Percentiles rank a stretch among this genome's conserved stretches.
Evolutionary conservation across 2,329 filamentous ascomycete genomes (phyloP).

Genomic region (Phialocephala subalpina): DNA sequence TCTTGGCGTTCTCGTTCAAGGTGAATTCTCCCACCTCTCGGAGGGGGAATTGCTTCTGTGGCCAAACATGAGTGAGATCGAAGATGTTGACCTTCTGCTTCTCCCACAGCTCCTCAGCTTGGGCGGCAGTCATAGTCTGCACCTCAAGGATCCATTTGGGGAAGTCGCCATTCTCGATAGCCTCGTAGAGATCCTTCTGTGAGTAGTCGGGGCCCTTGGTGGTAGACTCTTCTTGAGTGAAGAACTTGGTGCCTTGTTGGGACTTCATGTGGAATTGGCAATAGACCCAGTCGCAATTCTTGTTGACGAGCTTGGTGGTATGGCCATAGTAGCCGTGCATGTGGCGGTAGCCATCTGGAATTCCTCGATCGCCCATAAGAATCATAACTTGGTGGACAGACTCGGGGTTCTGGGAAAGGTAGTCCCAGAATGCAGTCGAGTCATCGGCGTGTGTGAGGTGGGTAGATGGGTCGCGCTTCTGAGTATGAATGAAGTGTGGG

Average conservation of each 20-base stretch:
- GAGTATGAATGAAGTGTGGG: conserved; percentile 76
- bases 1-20: conserved; percentile 58
- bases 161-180: conserved; percentile 59
- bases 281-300: conserved; percentile 61
- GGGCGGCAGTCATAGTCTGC: conserved; percentile 58
- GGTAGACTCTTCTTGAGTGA: conserved; percentile 57
- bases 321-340: conserved; percentile 64
- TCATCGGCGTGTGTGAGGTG: conserved; percentile 69
- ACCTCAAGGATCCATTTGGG: conserved; percentile 63
- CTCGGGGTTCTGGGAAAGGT: conserved; percentile 54
- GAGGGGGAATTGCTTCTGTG: conserved; percentile 54
- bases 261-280: conserved; percentile 61
- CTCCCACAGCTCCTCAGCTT: conserved; percentile 57
- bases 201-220: conserved; percentile 55
- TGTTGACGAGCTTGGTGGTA: conserved; percentile 63
- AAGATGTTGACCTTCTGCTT: conserved; percentile 56
- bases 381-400: conserved; percentile 65
- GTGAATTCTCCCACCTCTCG: conserved; percentile 57
- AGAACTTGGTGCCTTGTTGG: conserved; percentile 59
- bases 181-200: conserved; percentile 60
- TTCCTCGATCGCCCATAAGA: conserved; percentile 64
- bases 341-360: conserved; percentile 60
- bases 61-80: conserved; percentile 63
- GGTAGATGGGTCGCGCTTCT: conserved; percentile 76
- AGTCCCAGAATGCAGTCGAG: conserved; percentile 49